Conservation (phyloP, 2,329 filamentous ascomycete species). For the Leptographium wingfieldii region DNA sequence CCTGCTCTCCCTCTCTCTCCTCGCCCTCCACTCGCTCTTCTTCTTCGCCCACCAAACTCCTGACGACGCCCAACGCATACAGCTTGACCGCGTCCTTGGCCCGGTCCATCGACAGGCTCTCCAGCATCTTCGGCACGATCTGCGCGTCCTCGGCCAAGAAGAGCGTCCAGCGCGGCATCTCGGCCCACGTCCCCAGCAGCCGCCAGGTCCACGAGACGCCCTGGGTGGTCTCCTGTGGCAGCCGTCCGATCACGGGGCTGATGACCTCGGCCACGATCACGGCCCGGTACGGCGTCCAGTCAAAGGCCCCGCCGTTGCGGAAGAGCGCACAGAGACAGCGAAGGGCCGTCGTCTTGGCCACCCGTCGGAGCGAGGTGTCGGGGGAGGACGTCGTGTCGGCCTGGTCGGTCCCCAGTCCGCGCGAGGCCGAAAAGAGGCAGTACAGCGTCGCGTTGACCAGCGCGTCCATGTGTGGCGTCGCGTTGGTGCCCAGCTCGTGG, state of each 20-base stretch:
- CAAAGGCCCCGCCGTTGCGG: constrained; percentile 50
- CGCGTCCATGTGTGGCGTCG: constrained; percentile 52
- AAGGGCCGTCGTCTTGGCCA: constrained; percentile 58
- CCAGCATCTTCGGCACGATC: constrained; percentile 58
- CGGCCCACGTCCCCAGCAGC: constrained; percentile 71
- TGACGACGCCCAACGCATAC: constrained; percentile 66
- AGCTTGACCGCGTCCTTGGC: constrained; percentile 68
- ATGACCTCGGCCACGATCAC: constrained; percentile 64
- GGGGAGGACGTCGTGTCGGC: not conserved
- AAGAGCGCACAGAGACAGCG: constrained; percentile 76
- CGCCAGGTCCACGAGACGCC: constrained; percentile 73
- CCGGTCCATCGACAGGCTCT: constrained; percentile 57
- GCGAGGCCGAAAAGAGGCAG: constrained; percentile 61
- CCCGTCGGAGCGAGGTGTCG: constrained; percentile 46
- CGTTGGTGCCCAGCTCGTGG: constrained; percentile 65
- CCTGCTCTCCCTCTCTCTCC: constrained; percentile 26
- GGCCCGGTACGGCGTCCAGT: constrained; percentile 61
- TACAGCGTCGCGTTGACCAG: constrained; percentile 70
- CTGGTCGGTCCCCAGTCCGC: constrained; percentile 11
- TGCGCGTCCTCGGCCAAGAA: constrained; percentile 52
- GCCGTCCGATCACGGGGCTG: constrained; percentile 61
- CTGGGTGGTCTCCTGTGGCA: constrained; percentile 78
- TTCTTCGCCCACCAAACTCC: constrained; percentile 51
- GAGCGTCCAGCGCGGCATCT: constrained; percentile 48
- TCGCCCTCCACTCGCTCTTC: constrained; percentile 24